phyloP scores from a whole-genome alignment of 2,329 filamentous ascomycete species.

The Cladophialophora chaetospira region DNA sequence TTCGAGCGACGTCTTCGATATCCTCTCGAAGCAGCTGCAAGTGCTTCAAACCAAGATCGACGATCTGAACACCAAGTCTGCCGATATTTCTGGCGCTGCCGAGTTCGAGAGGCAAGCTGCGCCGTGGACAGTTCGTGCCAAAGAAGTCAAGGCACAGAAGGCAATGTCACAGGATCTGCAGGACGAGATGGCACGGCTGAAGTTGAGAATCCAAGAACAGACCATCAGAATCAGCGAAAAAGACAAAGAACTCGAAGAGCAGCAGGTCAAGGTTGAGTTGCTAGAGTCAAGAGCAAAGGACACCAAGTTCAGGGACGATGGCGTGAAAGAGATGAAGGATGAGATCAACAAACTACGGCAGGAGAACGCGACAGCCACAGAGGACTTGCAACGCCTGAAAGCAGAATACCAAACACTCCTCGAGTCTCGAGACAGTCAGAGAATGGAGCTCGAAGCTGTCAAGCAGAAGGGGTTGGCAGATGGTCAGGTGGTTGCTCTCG shows the following conservation, averaged over 20 bases:
- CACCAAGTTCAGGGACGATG: slow-evolving; percentile 70
- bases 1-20: slow-evolving; percentile 23
- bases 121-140: slow-evolving; percentile 81
- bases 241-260: slow-evolving; percentile 81
- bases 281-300: slow-evolving; percentile 86
- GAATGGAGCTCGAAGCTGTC: slow-evolving; percentile 45
- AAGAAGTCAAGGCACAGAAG: slow-evolving; percentile 80
- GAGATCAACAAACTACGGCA: slow-evolving; percentile 44
- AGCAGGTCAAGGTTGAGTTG: slow-evolving; percentile 72
- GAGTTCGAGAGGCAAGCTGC: slow-evolving; percentile 73
- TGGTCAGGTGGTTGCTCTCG: slow-evolving; percentile 41
- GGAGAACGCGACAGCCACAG: slow-evolving; percentile 39
- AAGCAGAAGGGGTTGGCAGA: slow-evolving; percentile 45
- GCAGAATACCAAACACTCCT: slow-evolving; percentile 42
- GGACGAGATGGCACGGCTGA: slow-evolving; percentile 77
- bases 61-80: slow-evolving; percentile 70
- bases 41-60: slow-evolving; percentile 39
- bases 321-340: slow-evolving; percentile 47
- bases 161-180: slow-evolving; percentile 78
- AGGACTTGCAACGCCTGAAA: slow-evolving; percentile 40
- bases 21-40: slow-evolving; percentile 24
- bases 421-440: slow-evolving; percentile 45
- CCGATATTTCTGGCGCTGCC: slow-evolving; percentile 70
- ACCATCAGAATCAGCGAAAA: slow-evolving; percentile 70
- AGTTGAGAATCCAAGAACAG: slow-evolving; percentile 76